Percentiles rank a stretch among this genome's conserved stretches.
Evolutionary conservation across 2,329 filamentous ascomycete genomes (phyloP).

Genomic region (Sphaerulina populicola): DNA sequence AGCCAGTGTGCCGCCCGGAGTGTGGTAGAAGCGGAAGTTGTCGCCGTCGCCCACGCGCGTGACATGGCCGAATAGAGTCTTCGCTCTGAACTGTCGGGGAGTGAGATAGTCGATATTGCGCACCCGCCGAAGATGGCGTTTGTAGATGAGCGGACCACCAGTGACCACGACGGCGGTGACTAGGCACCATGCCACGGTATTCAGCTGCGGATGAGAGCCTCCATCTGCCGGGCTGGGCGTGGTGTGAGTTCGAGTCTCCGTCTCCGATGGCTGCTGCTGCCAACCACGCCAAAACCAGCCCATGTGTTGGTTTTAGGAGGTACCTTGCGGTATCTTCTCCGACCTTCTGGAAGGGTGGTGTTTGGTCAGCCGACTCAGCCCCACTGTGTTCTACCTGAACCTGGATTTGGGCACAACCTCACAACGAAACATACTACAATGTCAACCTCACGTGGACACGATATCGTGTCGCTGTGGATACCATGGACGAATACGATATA

Average conservation of each 20-base stretch:
- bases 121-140: slow-evolving; percentile 68
- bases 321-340: too few relatives aligned
- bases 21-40: slow-evolving; percentile 90
- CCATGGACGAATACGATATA: too few relatives aligned
- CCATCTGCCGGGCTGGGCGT: not conserved
- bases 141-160: slow-evolving; percentile 50
- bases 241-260: not conserved
- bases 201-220: not conserved
- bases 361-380: too few relatives aligned
- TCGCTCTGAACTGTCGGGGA: slow-evolving; percentile 62
- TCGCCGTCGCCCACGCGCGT: slow-evolving; percentile 95
- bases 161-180: not conserved
- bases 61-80: slow-evolving; percentile 74
- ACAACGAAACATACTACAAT: too few relatives aligned
- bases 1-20: slow-evolving; percentile 73
- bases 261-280: not conserved
- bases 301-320: slow-evolving; percentile 1
- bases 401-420: too few relatives aligned
- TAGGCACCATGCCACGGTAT: slow-evolving; percentile 1
- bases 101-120: slow-evolving; percentile 68
- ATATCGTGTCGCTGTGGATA: too few relatives aligned
- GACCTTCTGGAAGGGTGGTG: too few relatives aligned
- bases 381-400: too few relatives aligned
- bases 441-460: too few relatives aligned
- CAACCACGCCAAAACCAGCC: slow-evolving; percentile 7